Base-by-base conservation (phyloP, 495 filamentous ascomycete genomes). In the Aeminium ludgeri region DNA sequence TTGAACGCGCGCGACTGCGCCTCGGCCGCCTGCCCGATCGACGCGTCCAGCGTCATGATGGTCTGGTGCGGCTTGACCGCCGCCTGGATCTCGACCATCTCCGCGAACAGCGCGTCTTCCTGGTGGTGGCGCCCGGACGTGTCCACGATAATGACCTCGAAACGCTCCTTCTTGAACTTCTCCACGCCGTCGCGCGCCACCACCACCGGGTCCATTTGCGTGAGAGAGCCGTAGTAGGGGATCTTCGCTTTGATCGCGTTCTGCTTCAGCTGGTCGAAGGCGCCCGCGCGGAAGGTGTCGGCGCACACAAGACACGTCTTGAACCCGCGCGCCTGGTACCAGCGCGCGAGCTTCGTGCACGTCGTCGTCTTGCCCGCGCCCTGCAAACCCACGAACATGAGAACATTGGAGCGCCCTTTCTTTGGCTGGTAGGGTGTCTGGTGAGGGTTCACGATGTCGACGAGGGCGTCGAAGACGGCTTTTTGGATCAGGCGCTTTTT, bases 181-280 rank as follows among this genome's bases (percentile, higher is more conserved):
- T 92, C 86, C 10, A 99, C 91, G 56, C 89, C 89, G 51, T 96
- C 89, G 1, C 75, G 69, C 1, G 91, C 85, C 15, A 99, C 91
- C 19, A 84, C 74, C 3, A 85, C 87, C 1, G 89, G 89, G 57
- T 99, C 91, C 7, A 86, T 95, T 57, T 96, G 85, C 0, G 87
- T 96, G 36, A 96, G 63, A 45, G 80, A 86, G 51, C 89, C 89
- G 55, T 89, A 96, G 68, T 99, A 99, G 6, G 89, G 91, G 28
- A 99, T 96, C 67, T 93, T 94, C 10, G 91, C 89, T 60, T 95
- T 96, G 34, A 84, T 95, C 1, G 89, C 89, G 55, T 96, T 99
- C 60, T 99, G 89, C 58, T 96, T 99, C 49, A 99, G 64, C 64
- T 99, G 89, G 56, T 99, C 89, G 52, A 96, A 99, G 31, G 89